A percentile compares a stretch with the other conserved stretches of the same genome.
phyloP scores from a whole-genome alignment of 2,329 filamentous ascomycete genomes.

The Fusarium poae region DNA sequence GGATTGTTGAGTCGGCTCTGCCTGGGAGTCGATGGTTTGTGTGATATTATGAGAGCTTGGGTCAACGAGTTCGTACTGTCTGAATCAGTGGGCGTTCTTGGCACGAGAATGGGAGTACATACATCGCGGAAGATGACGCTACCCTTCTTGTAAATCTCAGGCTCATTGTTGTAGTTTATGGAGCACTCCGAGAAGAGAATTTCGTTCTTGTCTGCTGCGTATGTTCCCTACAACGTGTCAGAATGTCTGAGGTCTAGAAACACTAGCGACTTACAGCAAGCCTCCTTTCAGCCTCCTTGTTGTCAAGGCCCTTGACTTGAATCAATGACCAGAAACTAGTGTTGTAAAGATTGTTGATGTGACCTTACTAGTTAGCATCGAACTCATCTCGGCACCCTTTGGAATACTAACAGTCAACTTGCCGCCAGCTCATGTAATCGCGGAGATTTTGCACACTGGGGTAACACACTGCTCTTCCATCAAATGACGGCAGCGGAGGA shows the following conservation, averaged over 20 bases:
- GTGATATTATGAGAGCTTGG: slow-evolving; percentile 62
- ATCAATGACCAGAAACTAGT: slow-evolving; percentile 96
- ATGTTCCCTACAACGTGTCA: slow-evolving; percentile 73
- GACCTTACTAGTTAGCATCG: slow-evolving; percentile 66
- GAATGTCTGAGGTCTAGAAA: not conserved
- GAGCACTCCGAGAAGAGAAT: slow-evolving; percentile 89
- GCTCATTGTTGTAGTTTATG: slow-evolving; percentile 98
- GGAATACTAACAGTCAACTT: slow-evolving; percentile 83
- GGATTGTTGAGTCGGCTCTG: slow-evolving; percentile 71
- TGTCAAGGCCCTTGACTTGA: slow-evolving; percentile 78
- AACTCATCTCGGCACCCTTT: not conserved
- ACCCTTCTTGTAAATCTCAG: slow-evolving; percentile 92
- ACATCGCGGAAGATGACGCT: slow-evolving; percentile 89
- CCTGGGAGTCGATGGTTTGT: slow-evolving; percentile 61
- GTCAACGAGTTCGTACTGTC: slow-evolving; percentile 78
- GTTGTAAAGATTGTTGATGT: slow-evolving; percentile 99
- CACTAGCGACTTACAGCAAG: slow-evolving; percentile 71
- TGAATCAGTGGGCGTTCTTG: slow-evolving; percentile 42
- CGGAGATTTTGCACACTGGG: slow-evolving; percentile 84
- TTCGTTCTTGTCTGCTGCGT: slow-evolving; percentile 93
- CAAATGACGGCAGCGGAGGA: slow-evolving; percentile 86
- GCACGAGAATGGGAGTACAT: slow-evolving; percentile 48
- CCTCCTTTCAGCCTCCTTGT: slow-evolving; percentile 82
- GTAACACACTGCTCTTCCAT: slow-evolving; percentile 91
- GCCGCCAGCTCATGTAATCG: slow-evolving; percentile 97